Evolutionary conservation across 2,329 filamentous ascomycete genomes (phyloP), one percentile per base, ranked within the genome.

Genomic region (Paraphaeosphaeria sporulosa): DNA sequence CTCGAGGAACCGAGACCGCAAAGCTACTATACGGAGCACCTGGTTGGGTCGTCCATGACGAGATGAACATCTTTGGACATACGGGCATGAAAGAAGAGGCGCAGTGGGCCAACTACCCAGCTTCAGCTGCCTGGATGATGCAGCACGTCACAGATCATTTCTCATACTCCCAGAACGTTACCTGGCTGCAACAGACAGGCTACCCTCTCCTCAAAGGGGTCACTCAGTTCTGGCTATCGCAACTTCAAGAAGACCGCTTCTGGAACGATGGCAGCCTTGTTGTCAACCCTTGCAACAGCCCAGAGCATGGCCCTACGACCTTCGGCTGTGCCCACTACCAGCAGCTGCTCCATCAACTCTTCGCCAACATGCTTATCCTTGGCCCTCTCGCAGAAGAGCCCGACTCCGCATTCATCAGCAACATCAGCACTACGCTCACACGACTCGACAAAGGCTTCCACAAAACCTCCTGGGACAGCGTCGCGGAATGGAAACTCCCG

Each of bases 61-160:
- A 86, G 67, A 83, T 86, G 62, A 87, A 88, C 64, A 83, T 86
- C 2, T 88, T 86, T 63, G 86, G 86, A 0, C 82, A 86, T 59
- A 86, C 85, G 0, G 84, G 73, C 0, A 83, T 84, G 67, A 82
- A 83, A 49, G 78, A 79, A 49, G 75, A 78, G 23, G 80, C 80
- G 34, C 70, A 76, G 38, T 81, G 81, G 69, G 80, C 77, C 0
- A 71, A 79, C 48, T 79, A 83, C 64, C 79, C 82, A 30, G 82
- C 80, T 0, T 78, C 83, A 0, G 81, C 82, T 1, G 84, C 84
- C 1, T 89, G 86, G 86, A 82, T 87, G 77, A 86, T 86, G 80
- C 83, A 85, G 60, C 85, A 88, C 62, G 82, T 88, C 1, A 84
- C 81, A 73, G 85, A 88, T 59, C 80, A 84, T 65, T 88, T 81